Base-by-base conservation (phyloP, 1,139 yeast genomes). In the Yamadazyma triangularis region DNA sequence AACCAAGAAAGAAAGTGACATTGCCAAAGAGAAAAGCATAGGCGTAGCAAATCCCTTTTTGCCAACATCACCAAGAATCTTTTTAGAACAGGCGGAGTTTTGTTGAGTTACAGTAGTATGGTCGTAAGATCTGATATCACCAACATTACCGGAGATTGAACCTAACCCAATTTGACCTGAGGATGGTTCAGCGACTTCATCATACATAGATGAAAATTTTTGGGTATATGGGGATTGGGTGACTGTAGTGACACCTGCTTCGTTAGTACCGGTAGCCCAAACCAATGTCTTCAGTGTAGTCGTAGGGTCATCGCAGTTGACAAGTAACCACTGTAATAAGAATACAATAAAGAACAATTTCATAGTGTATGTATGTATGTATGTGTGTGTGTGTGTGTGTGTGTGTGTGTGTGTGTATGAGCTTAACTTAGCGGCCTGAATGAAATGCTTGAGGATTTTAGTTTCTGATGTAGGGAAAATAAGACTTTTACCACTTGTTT, bases 191-290 rank as follows among this genome's bases (percentile, higher is more conserved):
- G 69, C 51, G 0, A 67, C 50, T 1, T 67, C 60, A 4, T 47
- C 38, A 30, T 44, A 48, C 23, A 51, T 31, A 10, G 51, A 26
- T 15, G 45, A 26, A 45, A 81, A 81, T 8, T 38, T 35, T 47
- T 82, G 91, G 1, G 68, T 46, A 50, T 60, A 82, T 8, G 59
- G 36, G 1, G 68, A 51, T 32, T 67, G 64, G 5, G 70, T 63
- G 2, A 74, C 70, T 3, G 49, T 45, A 4, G 58, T 37, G 2
- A 38, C 45, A 0, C 82, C 82, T 10, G 32, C 38, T 0, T 60
- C 48, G 35, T 65, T 49, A 1, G 77, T 68, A 1, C 70, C 69
- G 3, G 84, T 76, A n/a, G 57, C 72, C 76, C 79, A 77, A 0
- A 77, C 73, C 13, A 55, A 40, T 0, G 79, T 73, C 2, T 66